These are phyloP conservation scores for Puccinia hordei DNA, from an alignment of 1,284 basidiomycete genomes.

Conservation along the genomic window DNA sequence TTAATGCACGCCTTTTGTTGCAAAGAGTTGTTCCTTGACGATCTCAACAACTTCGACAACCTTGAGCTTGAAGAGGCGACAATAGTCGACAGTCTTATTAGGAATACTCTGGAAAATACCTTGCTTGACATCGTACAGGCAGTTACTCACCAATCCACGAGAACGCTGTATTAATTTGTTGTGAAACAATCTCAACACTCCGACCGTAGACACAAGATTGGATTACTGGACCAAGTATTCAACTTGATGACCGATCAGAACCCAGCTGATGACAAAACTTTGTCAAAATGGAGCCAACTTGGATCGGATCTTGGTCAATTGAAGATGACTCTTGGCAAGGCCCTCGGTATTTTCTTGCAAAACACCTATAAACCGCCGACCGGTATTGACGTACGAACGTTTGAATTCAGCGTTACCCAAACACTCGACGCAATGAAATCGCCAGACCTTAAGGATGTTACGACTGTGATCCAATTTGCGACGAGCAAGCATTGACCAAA, in stretches of 20 bases:
- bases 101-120: too few relatives aligned
- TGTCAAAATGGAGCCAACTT: neutral
- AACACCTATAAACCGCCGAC: neutral
- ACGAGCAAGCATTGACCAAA: neutral
- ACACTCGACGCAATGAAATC: neutral
- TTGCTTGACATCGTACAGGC: too few relatives aligned
- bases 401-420: neutral
- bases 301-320: neutral
- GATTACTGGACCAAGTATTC: neutral
- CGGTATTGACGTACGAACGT: neutral
- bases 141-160: too few relatives aligned
- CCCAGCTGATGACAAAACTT: neutral
- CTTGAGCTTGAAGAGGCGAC: too few relatives aligned
- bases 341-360: neutral
- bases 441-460: neutral
- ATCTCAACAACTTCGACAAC: too few relatives aligned
- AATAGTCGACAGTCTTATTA: too few relatives aligned
- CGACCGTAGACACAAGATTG: neutral
- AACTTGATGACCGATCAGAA: neutral
- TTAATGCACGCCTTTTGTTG: neutral
- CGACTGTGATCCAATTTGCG: neutral
- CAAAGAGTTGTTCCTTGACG: neutral
- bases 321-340: neutral
- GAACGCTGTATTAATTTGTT: too few relatives aligned
- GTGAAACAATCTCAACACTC: too few relatives aligned